A percentile compares a stretch with the other conserved stretches of the same genome.
Evolutionary conservation across 768 basidiomycete genomes (phyloP).

Genomic region (Mycena olivaceomarginata): DNA sequence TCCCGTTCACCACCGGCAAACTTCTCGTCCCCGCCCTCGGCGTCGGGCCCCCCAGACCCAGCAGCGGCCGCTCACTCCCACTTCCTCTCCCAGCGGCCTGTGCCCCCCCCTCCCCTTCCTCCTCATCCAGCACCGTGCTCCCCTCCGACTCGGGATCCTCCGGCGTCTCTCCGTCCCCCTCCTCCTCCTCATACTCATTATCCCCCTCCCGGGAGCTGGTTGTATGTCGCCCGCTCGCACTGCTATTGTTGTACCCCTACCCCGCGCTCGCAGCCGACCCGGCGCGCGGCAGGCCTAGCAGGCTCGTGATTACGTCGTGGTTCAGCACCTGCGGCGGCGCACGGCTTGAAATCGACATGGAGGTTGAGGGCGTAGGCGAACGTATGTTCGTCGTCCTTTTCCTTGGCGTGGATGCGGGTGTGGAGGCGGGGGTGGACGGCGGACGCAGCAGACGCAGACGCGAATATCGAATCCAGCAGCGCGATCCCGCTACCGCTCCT

Average conservation of each 20-base stretch:
- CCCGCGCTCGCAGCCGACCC: conserved; percentile 51
- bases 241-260: conserved; percentile 57
- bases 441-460: conserved; percentile 69
- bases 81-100: too few species aligned
- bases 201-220: conserved; percentile 74
- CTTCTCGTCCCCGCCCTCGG: conserved; percentile 10
- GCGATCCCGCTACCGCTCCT: conserved; percentile 67
- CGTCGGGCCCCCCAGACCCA: conserved; percentile 45
- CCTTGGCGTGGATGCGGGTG: conserved; percentile 23
- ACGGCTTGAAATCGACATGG: conserved; percentile 20
- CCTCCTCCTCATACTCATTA: conserved; percentile 67
- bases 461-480: conserved; percentile 83
- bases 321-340: conserved; percentile 77
- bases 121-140: conserved; percentile 62
- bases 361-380: conserved; percentile 39
- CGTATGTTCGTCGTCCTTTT: conserved; percentile 7
- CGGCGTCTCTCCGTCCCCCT: conserved; percentile 40
- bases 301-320: conserved; percentile 80
- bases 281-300: conserved; percentile 74
- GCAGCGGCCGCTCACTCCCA: conserved; percentile 53
- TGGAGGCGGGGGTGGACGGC: neutral
- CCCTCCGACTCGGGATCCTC: conserved; percentile 61
- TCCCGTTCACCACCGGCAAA: conserved; percentile 8
- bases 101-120: conserved; percentile 53
- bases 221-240: conserved; percentile 58